These are phyloP conservation scores for Trypanosoma scelopori DNA, from an alignment of 208 protist genomes.

Conservation along the genomic window DNA sequence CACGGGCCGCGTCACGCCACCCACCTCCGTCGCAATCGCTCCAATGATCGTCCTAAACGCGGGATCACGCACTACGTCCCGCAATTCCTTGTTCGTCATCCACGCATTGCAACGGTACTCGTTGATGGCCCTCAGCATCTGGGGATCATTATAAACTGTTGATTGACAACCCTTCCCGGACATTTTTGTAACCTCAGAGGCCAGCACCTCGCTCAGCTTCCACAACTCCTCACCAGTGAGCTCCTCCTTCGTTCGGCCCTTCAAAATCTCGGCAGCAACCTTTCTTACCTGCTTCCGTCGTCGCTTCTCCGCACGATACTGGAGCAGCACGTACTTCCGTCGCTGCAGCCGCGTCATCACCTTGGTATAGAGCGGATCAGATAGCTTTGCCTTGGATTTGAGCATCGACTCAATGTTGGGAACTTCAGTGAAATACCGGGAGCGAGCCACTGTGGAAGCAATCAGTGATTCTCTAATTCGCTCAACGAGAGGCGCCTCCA, in stretches of 20 bases:
- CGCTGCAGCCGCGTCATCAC: conserved; percentile 56
- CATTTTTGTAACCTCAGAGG: conserved; percentile 38
- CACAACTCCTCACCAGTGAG: conserved; percentile 71
- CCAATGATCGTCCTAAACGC: conserved; percentile 33
- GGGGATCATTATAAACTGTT: conserved; percentile 71
- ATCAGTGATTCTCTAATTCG: conserved; percentile 43
- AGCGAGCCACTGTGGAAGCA: conserved; percentile 46
- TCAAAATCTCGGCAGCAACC: conserved; percentile 40
- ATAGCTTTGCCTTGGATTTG: conserved; percentile 38
- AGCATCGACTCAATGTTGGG: conserved; percentile 69
- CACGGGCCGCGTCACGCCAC: conserved; percentile 66
- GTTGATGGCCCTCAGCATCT: conserved; percentile 83
- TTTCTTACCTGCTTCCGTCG: conserved; percentile 32
- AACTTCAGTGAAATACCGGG: conserved; percentile 57
- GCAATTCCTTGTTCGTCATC: conserved; percentile 73
- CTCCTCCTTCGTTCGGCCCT: conserved; percentile 49
- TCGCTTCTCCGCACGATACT: conserved; percentile 40
- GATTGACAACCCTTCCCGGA: conserved; percentile 53
- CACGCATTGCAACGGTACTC: conserved; percentile 81
- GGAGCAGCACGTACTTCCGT: conserved; percentile 54
- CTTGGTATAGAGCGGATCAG: conserved; percentile 53
- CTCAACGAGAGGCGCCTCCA: conserved; percentile 34
- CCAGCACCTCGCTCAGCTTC: conserved; percentile 62
- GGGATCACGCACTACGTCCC: conserved; percentile 35
- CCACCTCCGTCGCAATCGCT: conserved; percentile 52